phyloP scores from a whole-genome alignment of 1,284 basidiomycete species.

The Rhodotorula sp. region DNA sequence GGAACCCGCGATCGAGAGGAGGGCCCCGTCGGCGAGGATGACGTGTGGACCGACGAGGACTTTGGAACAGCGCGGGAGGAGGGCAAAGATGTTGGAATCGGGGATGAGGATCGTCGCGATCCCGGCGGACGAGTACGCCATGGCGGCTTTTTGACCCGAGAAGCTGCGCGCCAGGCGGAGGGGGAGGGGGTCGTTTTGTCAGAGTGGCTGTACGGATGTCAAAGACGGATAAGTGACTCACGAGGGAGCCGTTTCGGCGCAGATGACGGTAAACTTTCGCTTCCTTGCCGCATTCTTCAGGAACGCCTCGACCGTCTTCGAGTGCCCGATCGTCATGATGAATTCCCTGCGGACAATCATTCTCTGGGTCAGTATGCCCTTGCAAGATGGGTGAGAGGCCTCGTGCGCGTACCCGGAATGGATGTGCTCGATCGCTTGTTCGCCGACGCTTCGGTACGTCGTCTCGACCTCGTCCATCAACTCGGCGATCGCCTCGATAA shows the following conservation, averaged over 20 bases:
- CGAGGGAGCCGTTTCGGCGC: constrained; percentile 91
- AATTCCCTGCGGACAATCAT: constrained; percentile 85
- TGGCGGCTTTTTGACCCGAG: constrained; percentile 80
- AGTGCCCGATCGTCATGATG: constrained; percentile 92
- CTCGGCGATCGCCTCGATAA: constrained; percentile 57
- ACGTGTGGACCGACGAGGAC: constrained; percentile 84
- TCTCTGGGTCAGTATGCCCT: too few relatives aligned
- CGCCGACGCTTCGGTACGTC: constrained; percentile 91
- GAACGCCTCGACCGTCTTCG: constrained; percentile 90
- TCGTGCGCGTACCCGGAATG: constrained; percentile 97
- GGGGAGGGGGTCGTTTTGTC: neutral
- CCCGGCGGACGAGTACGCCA: constrained; percentile 69
- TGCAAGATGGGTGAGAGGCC: too few relatives aligned
- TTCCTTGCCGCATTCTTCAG: constrained; percentile 85
- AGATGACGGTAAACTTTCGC: constrained; percentile 92
- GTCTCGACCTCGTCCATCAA: constrained; percentile 94
- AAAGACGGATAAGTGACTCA: constrained; percentile 52
- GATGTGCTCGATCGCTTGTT: constrained; percentile 92
- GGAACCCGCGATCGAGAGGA: constrained; percentile 84
- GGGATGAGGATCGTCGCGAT: constrained; percentile 94
- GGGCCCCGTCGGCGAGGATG: constrained; percentile 91
- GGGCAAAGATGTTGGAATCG: constrained; percentile 88
- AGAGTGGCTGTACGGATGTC: neutral
- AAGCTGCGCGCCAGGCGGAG: constrained; percentile 57
- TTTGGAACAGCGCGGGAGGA: constrained; percentile 97